Evolutionary conservation across 1,139 yeast genomes (phyloP).

Genomic region (Zygotorulaspora mrakii): DNA sequence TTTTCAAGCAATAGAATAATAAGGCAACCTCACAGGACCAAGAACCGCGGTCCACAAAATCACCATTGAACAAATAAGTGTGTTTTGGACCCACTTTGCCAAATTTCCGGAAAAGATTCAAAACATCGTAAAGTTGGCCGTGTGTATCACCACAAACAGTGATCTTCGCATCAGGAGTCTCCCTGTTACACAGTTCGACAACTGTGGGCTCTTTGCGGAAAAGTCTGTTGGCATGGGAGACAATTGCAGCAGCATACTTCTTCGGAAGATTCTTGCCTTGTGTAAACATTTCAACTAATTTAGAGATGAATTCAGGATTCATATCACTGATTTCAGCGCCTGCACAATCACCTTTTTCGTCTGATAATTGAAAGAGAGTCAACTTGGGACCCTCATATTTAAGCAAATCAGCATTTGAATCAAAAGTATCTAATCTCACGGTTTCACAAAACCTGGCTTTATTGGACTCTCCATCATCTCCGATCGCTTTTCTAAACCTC

Average conservation of each 20-base stretch:
- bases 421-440: constrained; percentile 51
- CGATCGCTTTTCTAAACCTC: constrained; percentile 85
- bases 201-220: constrained; percentile 66
- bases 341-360: constrained; percentile 33
- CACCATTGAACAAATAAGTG: constrained; percentile 87
- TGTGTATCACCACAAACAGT: constrained; percentile 98
- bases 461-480: constrained; percentile 51
- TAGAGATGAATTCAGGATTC: constrained; percentile 53
- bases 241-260: constrained; percentile 77
- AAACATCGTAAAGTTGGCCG: constrained; percentile 89
- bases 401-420: constrained; percentile 35
- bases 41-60: constrained; percentile 96
- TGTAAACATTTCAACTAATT: constrained; percentile 66
- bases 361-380: constrained; percentile 40
- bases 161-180: constrained; percentile 40
- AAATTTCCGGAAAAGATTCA: constrained; percentile 69
- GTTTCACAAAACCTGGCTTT: constrained; percentile 41
- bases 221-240: constrained; percentile 65
- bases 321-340: constrained; percentile 36
- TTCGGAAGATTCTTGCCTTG: constrained; percentile 72
- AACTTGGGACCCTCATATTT: constrained; percentile 64
- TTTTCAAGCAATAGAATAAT: constrained; percentile 70
- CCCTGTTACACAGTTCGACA: constrained; percentile 56
- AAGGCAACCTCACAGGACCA: constrained; percentile 98
- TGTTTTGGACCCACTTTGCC: constrained; percentile 66